Evolutionary conservation across 2,329 filamentous ascomycete genomes (phyloP), one percentile per base, ranked within the genome.

Genomic region (Colletotrichum tanaceti): DNA sequence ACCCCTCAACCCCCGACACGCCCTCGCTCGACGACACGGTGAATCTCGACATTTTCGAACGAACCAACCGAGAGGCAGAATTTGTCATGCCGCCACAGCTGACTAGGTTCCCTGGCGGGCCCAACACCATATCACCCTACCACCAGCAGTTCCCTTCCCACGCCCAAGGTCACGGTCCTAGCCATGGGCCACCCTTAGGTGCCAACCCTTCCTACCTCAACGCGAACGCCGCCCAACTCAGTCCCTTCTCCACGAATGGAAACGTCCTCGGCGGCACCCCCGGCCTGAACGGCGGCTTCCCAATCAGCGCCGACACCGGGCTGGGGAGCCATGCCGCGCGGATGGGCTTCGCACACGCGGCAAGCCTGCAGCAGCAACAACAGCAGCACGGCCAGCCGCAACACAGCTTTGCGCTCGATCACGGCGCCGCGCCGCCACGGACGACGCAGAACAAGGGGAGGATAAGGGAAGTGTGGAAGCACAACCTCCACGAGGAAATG

Each of bases 401-500:
- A 44, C 74, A 75, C 71, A 62, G 55, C 47, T 71, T 72, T 24
- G 62, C 47, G 28, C 68, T 67, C 24, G 70, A 72, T 4, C 69
- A 72, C 32, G 63, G 63, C 18, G 70, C 50, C 18, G 53, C 75
- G 73, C 70, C 58, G 71, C 80, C 79, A 79, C 89, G 87, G 80
- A 78, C 78, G 65, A 85, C 88, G 70, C 86, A 87, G 20, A 93
- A 93, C 44, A 93, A 93, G 75, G 89, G 90, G 71, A 87, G 94
- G 78, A 98, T 98, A 90, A 89, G 94, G 72, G 95, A 99, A 75
- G 96, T 99, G 46, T 99, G 96, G 96, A 92, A 91, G 78, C 89
- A 93, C 74, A 98, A 98, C 75, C 82, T 98, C 71, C 88, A 93
- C 32, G 92, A 97, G 76, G 96, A 99, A 82, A 96, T 99, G 91